A percentile compares a stretch with the other conserved stretches of the same genome.
These are phyloP conservation scores for Penicillium glabrum DNA, from an alignment of 2,329 filamentous ascomycete species.

Conservation along the genomic window DNA sequence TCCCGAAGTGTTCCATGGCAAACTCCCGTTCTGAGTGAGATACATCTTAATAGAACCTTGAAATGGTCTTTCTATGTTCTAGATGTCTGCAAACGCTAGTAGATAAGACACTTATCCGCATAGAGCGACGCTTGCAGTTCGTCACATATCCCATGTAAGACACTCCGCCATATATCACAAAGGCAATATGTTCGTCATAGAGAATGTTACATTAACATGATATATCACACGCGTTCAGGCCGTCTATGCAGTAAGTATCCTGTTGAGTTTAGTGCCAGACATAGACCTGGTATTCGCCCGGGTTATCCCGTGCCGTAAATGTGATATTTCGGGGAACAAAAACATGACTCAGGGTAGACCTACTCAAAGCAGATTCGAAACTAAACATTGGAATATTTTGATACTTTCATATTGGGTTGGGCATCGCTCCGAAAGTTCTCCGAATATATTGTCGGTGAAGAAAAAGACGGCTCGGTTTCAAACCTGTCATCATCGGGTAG, in stretches of 20 bases:
- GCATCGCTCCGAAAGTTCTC: not conserved
- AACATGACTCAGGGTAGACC: not conserved
- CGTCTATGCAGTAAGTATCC: not conserved
- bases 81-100: not conserved
- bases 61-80: not conserved
- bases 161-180: not conserved
- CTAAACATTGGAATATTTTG: not conserved
- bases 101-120: not conserved
- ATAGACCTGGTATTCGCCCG: not conserved
- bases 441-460: slow-evolving; percentile 5
- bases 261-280: not conserved
- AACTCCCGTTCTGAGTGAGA: not conserved
- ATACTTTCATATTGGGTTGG: not conserved
- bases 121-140: not conserved
- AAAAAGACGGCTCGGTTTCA: slow-evolving; percentile 8
- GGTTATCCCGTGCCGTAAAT: not conserved
- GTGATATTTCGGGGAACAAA: not conserved
- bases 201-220: not conserved
- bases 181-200: not conserved
- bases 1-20: not conserved
- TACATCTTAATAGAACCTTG: not conserved
- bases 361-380: not conserved
- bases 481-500: slow-evolving; percentile 3
- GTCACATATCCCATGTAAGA: not conserved
- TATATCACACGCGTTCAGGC: not conserved